Conservation (phyloP, 495 filamentous ascomycete species). For the Rusavskia elegans region DNA sequence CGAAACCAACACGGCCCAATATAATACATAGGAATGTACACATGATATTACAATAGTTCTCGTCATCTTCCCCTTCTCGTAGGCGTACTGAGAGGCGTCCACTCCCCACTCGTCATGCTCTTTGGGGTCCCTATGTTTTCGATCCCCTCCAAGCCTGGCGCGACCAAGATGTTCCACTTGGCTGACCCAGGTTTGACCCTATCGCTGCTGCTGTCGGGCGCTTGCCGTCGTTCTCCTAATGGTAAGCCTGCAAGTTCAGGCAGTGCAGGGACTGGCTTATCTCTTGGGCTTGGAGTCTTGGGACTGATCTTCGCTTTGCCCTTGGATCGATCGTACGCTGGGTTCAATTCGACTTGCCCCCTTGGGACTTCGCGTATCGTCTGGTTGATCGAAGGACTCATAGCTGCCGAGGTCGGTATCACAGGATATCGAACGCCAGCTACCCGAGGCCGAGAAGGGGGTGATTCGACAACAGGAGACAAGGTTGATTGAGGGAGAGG, state of each 20-base stretch:
- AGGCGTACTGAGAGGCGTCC: neutral
- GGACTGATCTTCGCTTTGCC: neutral
- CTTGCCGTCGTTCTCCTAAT: neutral
- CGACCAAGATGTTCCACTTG: constrained; percentile 11
- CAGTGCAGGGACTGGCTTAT: neutral
- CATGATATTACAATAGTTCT: too few species aligned
- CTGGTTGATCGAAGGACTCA: constrained; percentile 6
- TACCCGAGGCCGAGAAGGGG: constrained; percentile 1
- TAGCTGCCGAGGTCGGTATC: constrained; percentile 5
- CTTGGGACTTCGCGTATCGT: neutral
- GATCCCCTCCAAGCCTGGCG: constrained; percentile 7
- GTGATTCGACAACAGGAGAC: constrained; percentile 10
- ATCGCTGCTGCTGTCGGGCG: neutral
- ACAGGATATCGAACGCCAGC: constrained; percentile 3
- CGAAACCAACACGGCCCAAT: too few species aligned
- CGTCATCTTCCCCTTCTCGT: neutral
- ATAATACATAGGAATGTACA: neutral
- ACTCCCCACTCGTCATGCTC: neutral
- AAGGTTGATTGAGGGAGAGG: constrained; percentile 1
- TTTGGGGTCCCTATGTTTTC: constrained; percentile 1
- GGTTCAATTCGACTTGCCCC: neutral
- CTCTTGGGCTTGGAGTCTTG: neutral
- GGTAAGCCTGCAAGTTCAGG: neutral
- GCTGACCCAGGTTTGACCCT: neutral
- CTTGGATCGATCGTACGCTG: neutral